Evolutionary conservation across 2,329 filamentous ascomycete species (phyloP), one percentile per base, ranked within the genome.

Genomic region (Lojkania enalia): DNA sequence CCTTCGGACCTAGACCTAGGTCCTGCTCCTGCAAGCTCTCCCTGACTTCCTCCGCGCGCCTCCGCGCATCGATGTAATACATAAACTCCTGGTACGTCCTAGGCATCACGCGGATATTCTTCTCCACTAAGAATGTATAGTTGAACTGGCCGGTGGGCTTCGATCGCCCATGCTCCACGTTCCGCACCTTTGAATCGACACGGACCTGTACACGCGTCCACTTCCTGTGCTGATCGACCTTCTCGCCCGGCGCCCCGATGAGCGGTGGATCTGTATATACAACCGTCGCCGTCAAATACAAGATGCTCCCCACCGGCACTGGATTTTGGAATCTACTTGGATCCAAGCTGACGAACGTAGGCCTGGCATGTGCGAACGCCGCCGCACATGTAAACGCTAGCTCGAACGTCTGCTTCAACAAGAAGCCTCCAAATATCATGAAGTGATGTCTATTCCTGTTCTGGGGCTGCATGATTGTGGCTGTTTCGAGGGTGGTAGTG

Each of bases 401-500:
- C 68, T 90, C 86, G 57, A 88, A 89, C 0, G 85, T 86, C 60
- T 87, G 83, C 61, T 87, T 87, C 9, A 90, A 74, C 9, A 89
- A 77, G 63, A 85, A 88, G 12, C 86, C 86, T 39, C 86, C 86
- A 58, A 89, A 90, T 42, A 90, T 87, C 85, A 88, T 88, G 66
- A 86, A 87, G 58, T 86, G 83, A 66, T 88, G 85, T 2, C 83
- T 70, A 65, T 86, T 86, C 36, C 84, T 79, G 64, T 84, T 80
- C 65, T 87, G 84, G 0, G 86, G 86, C 63, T 88, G 85, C 86
- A 89, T 89, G 53, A 90, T 87, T 55, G 79, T 80, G 9, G 86
- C 84, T 2, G 84, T 83, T 57, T 80, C 79, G 21, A 88, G 78
- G 23, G 74, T 73, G 1, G 84, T 82, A 53, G 79, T 77, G 49